A percentile compares a stretch with the other conserved stretches of the same genome.
Evolutionary conservation across 106 monocot genomes (phyloP).

Genomic region (Allium cepa): DNA sequence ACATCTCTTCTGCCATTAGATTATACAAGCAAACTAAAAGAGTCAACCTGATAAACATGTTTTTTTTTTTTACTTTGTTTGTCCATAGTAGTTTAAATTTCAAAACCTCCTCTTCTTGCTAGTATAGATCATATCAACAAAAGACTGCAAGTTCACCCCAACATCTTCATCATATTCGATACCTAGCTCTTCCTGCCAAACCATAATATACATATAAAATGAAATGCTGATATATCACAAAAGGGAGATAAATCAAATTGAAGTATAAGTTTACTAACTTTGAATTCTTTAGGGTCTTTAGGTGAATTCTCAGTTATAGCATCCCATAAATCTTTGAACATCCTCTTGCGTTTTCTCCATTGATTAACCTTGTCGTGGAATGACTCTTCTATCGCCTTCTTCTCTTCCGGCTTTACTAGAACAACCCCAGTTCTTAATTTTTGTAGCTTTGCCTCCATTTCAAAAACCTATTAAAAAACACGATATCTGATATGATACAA

Average conservation of each 20-base stretch:
- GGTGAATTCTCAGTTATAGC: constrained; percentile 82
- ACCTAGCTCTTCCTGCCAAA: constrained; percentile 83
- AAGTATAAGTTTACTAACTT: constrained; percentile 30
- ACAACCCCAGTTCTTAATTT: constrained; percentile 58
- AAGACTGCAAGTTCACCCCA: constrained; percentile 64
- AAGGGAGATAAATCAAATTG: background rate
- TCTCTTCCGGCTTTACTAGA: constrained; percentile 84
- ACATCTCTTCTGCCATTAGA: too few relatives aligned
- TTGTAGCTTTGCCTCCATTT: constrained; percentile 69
- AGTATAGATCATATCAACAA: constrained; percentile 37
- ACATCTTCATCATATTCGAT: constrained; percentile 94
- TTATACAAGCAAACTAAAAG: too few relatives aligned
- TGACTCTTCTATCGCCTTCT: constrained; percentile 50
- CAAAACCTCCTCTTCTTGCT: constrained; percentile 34
- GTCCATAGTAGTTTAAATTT: too few relatives aligned
- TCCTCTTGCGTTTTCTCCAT: constrained; percentile 89
- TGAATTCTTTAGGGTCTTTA: constrained; percentile 89
- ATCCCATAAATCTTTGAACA: constrained; percentile 95
- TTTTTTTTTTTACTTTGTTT: too few relatives aligned
- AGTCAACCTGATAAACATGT: too few relatives aligned
- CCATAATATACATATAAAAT: too few relatives aligned
- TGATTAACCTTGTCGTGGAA: constrained; percentile 63
- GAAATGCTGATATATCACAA: constrained; percentile 1
- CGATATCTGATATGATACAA: background rate
- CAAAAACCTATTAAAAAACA: constrained; percentile 37